Percentiles rank a stretch among this genome's conserved stretches.
These are phyloP conservation scores for Emmonsia crescens DNA, from an alignment of 2,329 filamentous ascomycete species.

Conservation along the genomic window DNA sequence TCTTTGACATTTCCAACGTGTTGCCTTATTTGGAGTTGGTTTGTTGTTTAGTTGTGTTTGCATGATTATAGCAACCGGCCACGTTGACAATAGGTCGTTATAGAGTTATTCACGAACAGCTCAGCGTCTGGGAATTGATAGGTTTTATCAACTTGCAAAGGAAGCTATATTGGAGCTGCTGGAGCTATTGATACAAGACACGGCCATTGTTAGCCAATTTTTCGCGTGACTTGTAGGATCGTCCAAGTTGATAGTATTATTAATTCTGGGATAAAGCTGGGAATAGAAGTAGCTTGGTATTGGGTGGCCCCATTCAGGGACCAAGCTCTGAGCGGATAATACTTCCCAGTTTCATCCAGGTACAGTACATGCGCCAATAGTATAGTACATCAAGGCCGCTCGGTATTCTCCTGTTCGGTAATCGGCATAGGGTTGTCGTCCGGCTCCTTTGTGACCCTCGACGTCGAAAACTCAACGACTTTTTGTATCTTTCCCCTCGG, in stretches of 20 bases:
- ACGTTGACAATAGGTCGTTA: not conserved
- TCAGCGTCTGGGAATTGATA: not conserved
- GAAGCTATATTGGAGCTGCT: not conserved
- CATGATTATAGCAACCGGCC: not conserved
- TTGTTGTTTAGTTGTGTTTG: not conserved
- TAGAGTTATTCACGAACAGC: not conserved
- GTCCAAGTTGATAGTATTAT: no score
- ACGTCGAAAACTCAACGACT: not conserved
- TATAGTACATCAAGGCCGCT: not conserved
- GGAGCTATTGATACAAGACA: not conserved
- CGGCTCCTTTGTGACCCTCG: not conserved
- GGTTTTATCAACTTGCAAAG: not conserved
- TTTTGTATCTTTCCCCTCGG: not conserved
- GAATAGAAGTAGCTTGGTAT: not conserved
- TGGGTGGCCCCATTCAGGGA: not conserved
- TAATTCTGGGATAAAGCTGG: no score
- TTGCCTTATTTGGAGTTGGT: not conserved
- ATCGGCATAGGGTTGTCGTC: not conserved
- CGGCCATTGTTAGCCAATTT: not conserved
- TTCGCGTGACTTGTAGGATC: not conserved
- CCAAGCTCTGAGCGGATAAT: not conserved
- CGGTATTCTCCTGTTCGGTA: not conserved
- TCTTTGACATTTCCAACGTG: slow-evolving; percentile 1
- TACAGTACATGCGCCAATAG: not conserved
- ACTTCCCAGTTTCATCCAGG: not conserved